Conservation (phyloP, 805 yeast species). For the Monosporozyma servazzii region DNA sequence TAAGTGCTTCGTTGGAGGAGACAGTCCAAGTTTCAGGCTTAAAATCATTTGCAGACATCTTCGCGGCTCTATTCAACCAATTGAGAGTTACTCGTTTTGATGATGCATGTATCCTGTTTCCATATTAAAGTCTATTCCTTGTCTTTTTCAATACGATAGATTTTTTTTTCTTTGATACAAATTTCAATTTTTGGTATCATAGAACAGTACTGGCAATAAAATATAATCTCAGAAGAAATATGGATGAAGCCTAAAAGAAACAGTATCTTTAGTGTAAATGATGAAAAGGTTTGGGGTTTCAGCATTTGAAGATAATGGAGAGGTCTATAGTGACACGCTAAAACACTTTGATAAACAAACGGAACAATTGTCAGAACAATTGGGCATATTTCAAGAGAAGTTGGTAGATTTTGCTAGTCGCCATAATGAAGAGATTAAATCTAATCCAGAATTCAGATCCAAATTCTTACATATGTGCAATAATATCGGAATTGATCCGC, state of each 20-base stretch:
- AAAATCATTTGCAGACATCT: slow-evolving; percentile 19
- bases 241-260: not conserved
- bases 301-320: slow-evolving; percentile 32
- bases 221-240: not conserved
- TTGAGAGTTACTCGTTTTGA: not conserved
- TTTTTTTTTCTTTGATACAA: not conserved
- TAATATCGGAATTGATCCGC: slow-evolving; percentile 78
- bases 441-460: slow-evolving; percentile 53
- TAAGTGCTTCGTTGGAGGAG: slow-evolving; percentile 60
- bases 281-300: slow-evolving; percentile 41
- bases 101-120: not conserved
- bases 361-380: slow-evolving; percentile 56
- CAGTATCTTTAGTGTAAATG: not conserved
- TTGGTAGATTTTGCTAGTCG: slow-evolving; percentile 65
- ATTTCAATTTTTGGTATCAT: not conserved
- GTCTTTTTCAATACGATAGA: not conserved
- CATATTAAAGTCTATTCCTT: not conserved
- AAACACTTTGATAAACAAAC: slow-evolving; percentile 40
- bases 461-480: slow-evolving; percentile 71
- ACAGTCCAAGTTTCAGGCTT: slow-evolving; percentile 68
- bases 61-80: not conserved
- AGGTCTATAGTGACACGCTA: slow-evolving; percentile 4
- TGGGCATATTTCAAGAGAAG: slow-evolving; percentile 68
- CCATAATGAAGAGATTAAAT: slow-evolving; percentile 57
- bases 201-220: not conserved